Conservation (phyloP, 192 early-diverging fungal genomes). For the Coemansia sp. region DNA sequence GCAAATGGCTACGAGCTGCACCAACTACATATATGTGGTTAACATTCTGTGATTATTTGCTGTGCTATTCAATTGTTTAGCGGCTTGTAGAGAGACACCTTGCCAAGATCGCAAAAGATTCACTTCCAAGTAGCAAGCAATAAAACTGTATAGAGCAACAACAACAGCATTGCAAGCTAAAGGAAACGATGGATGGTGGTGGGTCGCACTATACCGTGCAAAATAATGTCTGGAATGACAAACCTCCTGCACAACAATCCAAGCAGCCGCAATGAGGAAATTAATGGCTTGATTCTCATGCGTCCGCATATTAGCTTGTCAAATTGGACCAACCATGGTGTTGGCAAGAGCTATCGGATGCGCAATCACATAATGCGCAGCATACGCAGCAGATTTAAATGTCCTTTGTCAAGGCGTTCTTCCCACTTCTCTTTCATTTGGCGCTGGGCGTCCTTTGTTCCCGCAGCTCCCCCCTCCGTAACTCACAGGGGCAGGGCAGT, state of each 20-base stretch:
- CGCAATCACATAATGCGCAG: slow-evolving; percentile 7
- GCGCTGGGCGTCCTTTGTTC: not conserved
- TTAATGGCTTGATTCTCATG: too few species aligned
- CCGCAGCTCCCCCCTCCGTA: too few species aligned
- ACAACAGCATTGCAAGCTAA: too few species aligned
- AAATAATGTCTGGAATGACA: not conserved
- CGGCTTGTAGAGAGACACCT: too few species aligned
- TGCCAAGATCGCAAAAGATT: not conserved
- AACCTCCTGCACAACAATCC: not conserved
- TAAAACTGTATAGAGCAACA: too few species aligned
- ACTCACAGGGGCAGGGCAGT: too few species aligned
- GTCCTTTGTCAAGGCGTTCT: not conserved
- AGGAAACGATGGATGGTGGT: too few species aligned
- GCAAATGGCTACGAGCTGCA: too few species aligned
- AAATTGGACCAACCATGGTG: not conserved
- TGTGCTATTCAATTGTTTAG: too few species aligned
- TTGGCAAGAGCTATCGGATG: not conserved
- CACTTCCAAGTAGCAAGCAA: not conserved
- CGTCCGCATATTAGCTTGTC: not conserved
- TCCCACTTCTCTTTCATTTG: not conserved
- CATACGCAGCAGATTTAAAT: not conserved
- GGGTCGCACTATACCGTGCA: not conserved
- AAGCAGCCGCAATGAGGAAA: too few species aligned
- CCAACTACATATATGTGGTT: too few species aligned
- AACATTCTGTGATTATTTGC: too few species aligned